Conservation (phyloP, 2,329 filamentous ascomycete genomes). For the Colletotrichum graminicola region DNA sequence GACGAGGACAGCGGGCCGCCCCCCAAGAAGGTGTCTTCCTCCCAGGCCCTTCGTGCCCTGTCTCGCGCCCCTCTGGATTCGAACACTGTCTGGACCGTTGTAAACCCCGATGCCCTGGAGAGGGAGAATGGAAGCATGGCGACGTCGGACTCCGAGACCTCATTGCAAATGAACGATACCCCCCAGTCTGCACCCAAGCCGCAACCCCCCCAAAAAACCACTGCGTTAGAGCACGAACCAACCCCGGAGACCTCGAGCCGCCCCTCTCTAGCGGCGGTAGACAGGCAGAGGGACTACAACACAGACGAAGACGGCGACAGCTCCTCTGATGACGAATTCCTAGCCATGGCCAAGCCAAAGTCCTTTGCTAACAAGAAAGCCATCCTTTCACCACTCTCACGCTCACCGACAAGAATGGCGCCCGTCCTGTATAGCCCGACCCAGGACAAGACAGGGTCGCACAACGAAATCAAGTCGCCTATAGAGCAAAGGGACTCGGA, state of each 20-base stretch:
- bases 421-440: conserved; percentile 27
- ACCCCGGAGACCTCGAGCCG: background rate
- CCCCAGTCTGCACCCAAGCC: background rate
- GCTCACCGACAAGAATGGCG: conserved; percentile 30
- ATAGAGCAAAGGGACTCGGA: conserved; percentile 28
- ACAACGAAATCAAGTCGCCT: background rate
- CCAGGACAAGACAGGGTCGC: conserved; percentile 11
- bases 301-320: conserved; percentile 46
- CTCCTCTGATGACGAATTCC: conserved; percentile 57
- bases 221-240: conserved; percentile 2
- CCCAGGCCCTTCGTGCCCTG: conserved; percentile 65
- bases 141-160: conserved; percentile 35
- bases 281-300: background rate
- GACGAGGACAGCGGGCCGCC: conserved; percentile 56
- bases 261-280: background rate
- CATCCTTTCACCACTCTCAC: conserved; percentile 36
- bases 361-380: conserved; percentile 48
- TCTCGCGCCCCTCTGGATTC: conserved; percentile 65
- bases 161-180: conserved; percentile 23
- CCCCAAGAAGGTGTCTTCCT: conserved; percentile 68
- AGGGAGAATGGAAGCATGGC: conserved; percentile 34
- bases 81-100: conserved; percentile 65
- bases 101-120: conserved; percentile 48
- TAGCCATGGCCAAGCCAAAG: conserved; percentile 55
- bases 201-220: conserved; percentile 4